Percentiles rank a stretch among this genome's conserved stretches.
phyloP scores from a whole-genome alignment of 306 rosid genomes.

The Gastrolobium bilobum region DNA sequence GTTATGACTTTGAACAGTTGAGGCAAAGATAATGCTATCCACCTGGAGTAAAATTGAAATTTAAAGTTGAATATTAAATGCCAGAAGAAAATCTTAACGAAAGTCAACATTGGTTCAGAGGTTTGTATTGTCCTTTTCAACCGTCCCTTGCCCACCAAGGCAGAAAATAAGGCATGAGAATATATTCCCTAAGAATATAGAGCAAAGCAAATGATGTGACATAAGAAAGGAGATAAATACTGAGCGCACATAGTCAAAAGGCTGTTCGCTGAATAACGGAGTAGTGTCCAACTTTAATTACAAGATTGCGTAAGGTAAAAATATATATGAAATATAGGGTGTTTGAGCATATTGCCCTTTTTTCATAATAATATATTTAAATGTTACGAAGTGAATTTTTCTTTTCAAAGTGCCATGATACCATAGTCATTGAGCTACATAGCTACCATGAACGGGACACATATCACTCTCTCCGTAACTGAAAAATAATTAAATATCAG shows the following conservation, averaged over 20 bases:
- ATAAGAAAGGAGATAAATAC: neutral
- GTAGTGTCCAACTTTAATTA: conserved; percentile 49
- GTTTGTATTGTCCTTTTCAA: neutral
- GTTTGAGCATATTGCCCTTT: no score
- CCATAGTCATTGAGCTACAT: no score
- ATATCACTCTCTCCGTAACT: no score
- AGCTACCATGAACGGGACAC: no score
- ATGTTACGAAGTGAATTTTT: no score
- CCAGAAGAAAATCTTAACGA: neutral
- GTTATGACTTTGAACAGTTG: neutral
- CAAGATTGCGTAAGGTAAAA: neutral
- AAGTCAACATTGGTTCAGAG: conserved; percentile 25
- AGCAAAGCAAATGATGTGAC: conserved; percentile 22
- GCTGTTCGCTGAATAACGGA: neutral
- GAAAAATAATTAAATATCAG: no score
- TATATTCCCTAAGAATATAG: neutral
- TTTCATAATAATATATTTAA: no score
- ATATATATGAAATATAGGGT: neutral
- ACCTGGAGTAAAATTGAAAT: neutral
- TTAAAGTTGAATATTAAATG: conserved; percentile 4
- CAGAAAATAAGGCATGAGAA: neutral
- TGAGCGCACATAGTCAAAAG: neutral
- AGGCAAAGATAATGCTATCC: neutral
- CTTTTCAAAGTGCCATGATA: no score
- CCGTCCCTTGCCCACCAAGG: neutral